These are phyloP conservation scores for Protea cynaroides DNA, from an alignment of 164 flowering plant species.

Conservation along the genomic window DNA sequence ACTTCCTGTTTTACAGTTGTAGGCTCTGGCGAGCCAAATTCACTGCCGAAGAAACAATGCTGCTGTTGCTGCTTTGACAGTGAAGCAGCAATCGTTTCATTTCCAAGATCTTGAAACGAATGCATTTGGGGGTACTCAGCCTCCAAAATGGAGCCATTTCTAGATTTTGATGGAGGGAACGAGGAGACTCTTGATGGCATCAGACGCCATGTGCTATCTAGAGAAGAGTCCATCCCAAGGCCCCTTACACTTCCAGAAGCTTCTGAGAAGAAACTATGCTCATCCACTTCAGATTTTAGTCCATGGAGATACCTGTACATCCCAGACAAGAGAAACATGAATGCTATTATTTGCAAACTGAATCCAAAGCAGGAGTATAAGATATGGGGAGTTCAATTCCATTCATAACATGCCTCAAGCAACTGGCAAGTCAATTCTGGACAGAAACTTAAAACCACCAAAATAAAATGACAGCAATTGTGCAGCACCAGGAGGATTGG, in stretches of 20 bases:
- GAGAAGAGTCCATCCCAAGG: conserved; percentile 40
- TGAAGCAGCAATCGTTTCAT: conserved; percentile 17
- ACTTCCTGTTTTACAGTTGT: conserved; percentile 58
- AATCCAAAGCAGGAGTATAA: too few relatives aligned
- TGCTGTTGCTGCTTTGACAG: conserved; percentile 35
- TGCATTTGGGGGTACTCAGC: conserved; percentile 40
- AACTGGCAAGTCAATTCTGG: too few relatives aligned
- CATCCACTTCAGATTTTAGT: conserved; percentile 45
- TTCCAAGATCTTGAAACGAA: conserved; percentile 26
- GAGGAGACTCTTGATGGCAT: conserved; percentile 50
- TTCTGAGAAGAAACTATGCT: conserved; percentile 61
- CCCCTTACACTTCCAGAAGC: conserved; percentile 54
- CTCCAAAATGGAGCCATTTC: conserved; percentile 40
- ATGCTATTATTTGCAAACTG: too few relatives aligned
- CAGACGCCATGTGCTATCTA: conserved; percentile 58
- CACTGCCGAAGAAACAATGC: conserved; percentile 51
- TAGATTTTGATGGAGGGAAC: conserved; percentile 38
- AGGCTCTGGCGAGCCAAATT: conserved; percentile 36
- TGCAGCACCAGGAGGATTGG: too few relatives aligned
- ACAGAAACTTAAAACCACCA: too few relatives aligned
- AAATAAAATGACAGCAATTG: too few relatives aligned
- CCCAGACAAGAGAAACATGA: neutral
- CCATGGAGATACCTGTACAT: conserved; percentile 57
- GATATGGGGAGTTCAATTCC: too few relatives aligned
- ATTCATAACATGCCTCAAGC: too few relatives aligned